These are phyloP conservation scores for Leucogyrophana mollusca DNA, from an alignment of 768 basidiomycete species.

Conservation along the genomic window DNA sequence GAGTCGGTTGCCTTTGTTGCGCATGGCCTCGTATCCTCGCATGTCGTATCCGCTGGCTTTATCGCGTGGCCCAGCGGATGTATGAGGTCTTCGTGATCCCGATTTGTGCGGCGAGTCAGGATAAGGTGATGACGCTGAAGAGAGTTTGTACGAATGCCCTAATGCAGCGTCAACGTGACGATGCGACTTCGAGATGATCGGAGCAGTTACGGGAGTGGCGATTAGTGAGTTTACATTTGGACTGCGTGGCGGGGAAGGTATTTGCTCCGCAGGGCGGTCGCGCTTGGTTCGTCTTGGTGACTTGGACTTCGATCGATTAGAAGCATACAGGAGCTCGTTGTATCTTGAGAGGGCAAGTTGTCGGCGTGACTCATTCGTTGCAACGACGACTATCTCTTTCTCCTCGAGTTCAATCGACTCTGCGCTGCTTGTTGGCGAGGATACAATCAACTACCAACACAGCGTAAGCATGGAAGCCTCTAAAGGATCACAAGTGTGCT, in stretches of 20 bases:
- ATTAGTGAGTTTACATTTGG: constrained; percentile 11
- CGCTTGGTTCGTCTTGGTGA: constrained; percentile 48
- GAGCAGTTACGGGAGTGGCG: constrained; percentile 8
- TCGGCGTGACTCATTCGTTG: constrained; percentile 69
- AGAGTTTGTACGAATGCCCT: constrained; percentile 25
- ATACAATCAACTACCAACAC: constrained; percentile 46
- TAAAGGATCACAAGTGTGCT: constrained; percentile 10
- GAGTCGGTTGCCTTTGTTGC: constrained; percentile 14
- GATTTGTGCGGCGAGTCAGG: constrained; percentile 23
- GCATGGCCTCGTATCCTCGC: constrained; percentile 9
- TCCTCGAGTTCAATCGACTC: constrained; percentile 72
- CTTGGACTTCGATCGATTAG: constrained; percentile 52
- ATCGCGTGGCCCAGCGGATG: constrained; percentile 72
- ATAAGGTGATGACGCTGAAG: constrained; percentile 30
- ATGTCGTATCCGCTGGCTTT: constrained; percentile 33
- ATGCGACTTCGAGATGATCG: constrained; percentile 3
- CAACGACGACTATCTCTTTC: constrained; percentile 62
- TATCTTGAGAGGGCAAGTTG: constrained; percentile 62
- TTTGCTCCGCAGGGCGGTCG: constrained; percentile 25
- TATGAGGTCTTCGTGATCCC: constrained; percentile 61
- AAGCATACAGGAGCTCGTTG: constrained; percentile 36
- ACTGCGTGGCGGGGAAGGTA: constrained; percentile 41
- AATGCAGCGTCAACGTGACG: constrained; percentile 9
- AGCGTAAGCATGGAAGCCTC: constrained; percentile 13
- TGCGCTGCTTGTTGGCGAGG: constrained; percentile 42